These are phyloP conservation scores for Mycena leptocephala DNA, from an alignment of 768 basidiomycete genomes.

Conservation along the genomic window DNA sequence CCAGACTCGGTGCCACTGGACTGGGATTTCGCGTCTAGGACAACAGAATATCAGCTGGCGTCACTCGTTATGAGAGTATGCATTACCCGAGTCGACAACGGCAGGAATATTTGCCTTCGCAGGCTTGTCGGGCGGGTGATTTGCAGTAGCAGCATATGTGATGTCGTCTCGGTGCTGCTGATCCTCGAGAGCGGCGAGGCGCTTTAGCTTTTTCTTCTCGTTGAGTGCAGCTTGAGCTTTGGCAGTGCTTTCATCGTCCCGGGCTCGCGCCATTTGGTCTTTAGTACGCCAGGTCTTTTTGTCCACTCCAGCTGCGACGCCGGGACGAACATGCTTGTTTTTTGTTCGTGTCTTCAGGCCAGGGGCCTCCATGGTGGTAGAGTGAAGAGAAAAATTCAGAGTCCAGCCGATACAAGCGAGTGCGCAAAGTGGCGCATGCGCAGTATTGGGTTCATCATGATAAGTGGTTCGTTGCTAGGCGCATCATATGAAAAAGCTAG, in stretches of 20 bases:
- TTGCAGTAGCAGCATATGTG: background rate
- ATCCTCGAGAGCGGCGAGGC: background rate
- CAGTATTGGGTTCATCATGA: no score
- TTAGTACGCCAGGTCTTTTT: background rate
- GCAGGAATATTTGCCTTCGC: background rate
- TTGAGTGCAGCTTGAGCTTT: background rate
- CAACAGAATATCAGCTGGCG: no score
- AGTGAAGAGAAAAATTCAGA: background rate
- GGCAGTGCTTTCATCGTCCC: no score
- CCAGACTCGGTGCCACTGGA: background rate
- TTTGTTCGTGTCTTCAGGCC: background rate
- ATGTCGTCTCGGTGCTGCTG: background rate
- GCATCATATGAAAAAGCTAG: no score
- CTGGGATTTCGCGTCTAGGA: no score
- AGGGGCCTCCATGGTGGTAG: slow-evolving; percentile 1
- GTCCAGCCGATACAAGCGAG: background rate
- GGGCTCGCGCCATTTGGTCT: background rate
- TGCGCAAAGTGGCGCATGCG: no score
- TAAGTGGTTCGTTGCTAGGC: background rate
- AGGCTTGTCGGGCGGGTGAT: background rate
- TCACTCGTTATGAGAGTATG: no score
- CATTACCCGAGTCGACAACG: no score
- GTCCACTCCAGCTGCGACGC: background rate
- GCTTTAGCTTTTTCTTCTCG: no score
- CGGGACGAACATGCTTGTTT: background rate